A percentile compares a stretch with the other conserved stretches of the same genome.
Conservation (phyloP, 768 basidiomycete species). For the Lepiota brunneoincarnata region DNA sequence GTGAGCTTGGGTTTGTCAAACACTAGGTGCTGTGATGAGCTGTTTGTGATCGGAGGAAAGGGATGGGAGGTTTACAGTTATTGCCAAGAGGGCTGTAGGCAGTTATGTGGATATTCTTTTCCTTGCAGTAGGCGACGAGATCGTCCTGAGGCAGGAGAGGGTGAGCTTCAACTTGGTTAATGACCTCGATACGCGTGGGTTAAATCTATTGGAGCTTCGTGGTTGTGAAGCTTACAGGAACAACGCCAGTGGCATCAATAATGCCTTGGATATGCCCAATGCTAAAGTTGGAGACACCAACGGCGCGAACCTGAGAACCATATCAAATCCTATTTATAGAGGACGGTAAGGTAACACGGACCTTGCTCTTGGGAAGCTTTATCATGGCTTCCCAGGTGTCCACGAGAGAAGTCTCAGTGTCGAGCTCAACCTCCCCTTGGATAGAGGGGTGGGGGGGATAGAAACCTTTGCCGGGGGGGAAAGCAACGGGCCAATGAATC, state of each 20-base stretch:
- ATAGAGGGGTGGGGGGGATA: conserved; percentile 49
- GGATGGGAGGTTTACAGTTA: conserved; percentile 49
- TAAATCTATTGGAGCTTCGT: background rate
- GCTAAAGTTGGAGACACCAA: conserved; percentile 86
- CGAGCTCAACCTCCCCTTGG: conserved; percentile 49
- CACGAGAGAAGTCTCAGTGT: conserved; percentile 55
- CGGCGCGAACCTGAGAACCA: conserved; percentile 47
- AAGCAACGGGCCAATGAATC: conserved; percentile 79
- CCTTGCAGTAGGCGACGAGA: conserved; percentile 65
- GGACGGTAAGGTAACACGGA: conserved; percentile 18
- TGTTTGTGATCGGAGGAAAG: too few species aligned
- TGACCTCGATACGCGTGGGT: conserved; percentile 33
- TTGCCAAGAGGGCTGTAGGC: conserved; percentile 76
- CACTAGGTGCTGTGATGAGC: conserved; percentile 32
- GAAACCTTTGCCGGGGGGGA: conserved; percentile 54
- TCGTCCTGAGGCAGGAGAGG: conserved; percentile 76
- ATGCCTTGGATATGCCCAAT: conserved; percentile 63
- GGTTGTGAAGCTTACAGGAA: conserved; percentile 47
- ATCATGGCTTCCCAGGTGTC: conserved; percentile 87
- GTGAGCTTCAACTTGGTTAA: conserved; percentile 85
- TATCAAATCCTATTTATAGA: background rate
- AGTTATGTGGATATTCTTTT: conserved; percentile 66
- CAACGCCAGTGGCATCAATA: conserved; percentile 65
- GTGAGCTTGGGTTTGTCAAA: conserved; percentile 63
- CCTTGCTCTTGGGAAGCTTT: conserved; percentile 69